These are phyloP conservation scores for Brettanomyces custersianus DNA, from an alignment of 805 yeast genomes.

Conservation along the genomic window DNA sequence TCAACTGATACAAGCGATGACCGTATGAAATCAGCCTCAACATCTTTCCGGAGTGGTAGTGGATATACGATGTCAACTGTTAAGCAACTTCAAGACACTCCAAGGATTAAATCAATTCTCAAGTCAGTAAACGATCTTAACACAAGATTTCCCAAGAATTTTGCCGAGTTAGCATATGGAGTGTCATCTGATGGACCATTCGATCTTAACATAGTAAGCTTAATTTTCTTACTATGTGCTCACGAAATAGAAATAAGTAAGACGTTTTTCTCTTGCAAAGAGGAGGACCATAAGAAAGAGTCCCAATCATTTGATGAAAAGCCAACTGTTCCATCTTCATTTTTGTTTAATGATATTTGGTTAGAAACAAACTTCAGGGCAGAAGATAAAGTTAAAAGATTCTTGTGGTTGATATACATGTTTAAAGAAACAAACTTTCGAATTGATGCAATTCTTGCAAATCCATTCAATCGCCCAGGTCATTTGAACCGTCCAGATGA, in stretches of 20 bases:
- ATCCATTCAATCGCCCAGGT: slow-evolving; percentile 22
- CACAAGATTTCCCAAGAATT: slow-evolving; percentile 36
- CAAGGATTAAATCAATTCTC: slow-evolving; percentile 79
- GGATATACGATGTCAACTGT: slow-evolving; percentile 35
- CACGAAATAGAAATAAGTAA: slow-evolving; percentile 32
- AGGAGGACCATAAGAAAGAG: background rate
- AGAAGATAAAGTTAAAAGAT: slow-evolving; percentile 55
- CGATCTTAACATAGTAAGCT: slow-evolving; percentile 54
- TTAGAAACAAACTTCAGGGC: slow-evolving; percentile 55
- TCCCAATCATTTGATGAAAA: slow-evolving; percentile 1
- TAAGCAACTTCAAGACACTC: slow-evolving; percentile 89
- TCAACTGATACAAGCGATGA: background rate
- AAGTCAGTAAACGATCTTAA: slow-evolving; percentile 78
- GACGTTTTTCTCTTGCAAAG: slow-evolving; percentile 17
- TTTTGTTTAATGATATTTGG: slow-evolving; percentile 66
- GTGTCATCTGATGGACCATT: slow-evolving; percentile 10
- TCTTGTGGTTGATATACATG: slow-evolving; percentile 77
- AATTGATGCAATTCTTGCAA: slow-evolving; percentile 30
- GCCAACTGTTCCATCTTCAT: slow-evolving; percentile 11
- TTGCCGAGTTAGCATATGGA: slow-evolving; percentile 33
- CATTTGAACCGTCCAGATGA: slow-evolving; percentile 6
- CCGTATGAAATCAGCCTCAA: background rate
- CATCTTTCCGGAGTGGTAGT: slow-evolving; percentile 19
- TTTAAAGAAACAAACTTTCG: slow-evolving; percentile 67
- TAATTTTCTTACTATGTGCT: slow-evolving; percentile 66